These are phyloP conservation scores for Penicillium sp. DNA, from an alignment of 2,329 filamentous ascomycete species.

Conservation along the genomic window DNA sequence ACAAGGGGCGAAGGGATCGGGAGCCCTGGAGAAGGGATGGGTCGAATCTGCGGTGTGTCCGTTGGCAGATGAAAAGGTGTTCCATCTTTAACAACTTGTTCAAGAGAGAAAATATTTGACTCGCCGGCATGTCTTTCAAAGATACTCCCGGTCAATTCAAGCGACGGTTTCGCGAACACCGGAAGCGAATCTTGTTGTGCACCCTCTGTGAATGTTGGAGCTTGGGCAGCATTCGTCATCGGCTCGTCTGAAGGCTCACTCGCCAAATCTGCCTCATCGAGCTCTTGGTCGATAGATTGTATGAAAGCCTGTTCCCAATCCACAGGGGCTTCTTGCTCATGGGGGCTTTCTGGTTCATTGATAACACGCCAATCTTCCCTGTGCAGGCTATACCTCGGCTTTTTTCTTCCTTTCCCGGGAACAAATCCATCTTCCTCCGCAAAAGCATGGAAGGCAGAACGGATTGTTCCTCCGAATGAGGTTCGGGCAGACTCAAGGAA, in stretches of 20 bases:
- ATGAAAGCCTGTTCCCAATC: slow-evolving; percentile 33
- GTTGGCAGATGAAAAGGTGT: slow-evolving; percentile 24
- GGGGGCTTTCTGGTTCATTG: slow-evolving; percentile 68
- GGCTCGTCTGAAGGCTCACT: background rate
- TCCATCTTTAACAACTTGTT: background rate
- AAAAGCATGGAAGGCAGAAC: slow-evolving; percentile 66
- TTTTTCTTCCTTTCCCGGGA: slow-evolving; percentile 65
- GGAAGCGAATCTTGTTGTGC: slow-evolving; percentile 4
- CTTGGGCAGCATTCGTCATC: background rate
- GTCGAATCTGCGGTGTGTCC: slow-evolving; percentile 41
- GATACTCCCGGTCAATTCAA: slow-evolving; percentile 15
- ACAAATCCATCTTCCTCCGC: slow-evolving; percentile 64
- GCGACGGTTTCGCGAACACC: slow-evolving; percentile 21
- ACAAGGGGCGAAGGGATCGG: slow-evolving; percentile 43
- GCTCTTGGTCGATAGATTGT: slow-evolving; percentile 27
- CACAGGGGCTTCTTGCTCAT: slow-evolving; percentile 47
- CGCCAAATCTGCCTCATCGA: slow-evolving; percentile 17
- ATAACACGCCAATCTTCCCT: slow-evolving; percentile 72
- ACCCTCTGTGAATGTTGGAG: background rate
- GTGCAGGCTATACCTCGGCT: slow-evolving; percentile 65
- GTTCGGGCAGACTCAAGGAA: slow-evolving; percentile 71
- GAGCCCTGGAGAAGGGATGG: slow-evolving; percentile 41
- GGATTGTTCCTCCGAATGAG: slow-evolving; percentile 67
- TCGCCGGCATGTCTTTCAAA: slow-evolving; percentile 9
- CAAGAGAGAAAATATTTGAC: background rate